phyloP scores from a whole-genome alignment of 2,329 filamentous ascomycete species.

The Aphanocladium album region DNA sequence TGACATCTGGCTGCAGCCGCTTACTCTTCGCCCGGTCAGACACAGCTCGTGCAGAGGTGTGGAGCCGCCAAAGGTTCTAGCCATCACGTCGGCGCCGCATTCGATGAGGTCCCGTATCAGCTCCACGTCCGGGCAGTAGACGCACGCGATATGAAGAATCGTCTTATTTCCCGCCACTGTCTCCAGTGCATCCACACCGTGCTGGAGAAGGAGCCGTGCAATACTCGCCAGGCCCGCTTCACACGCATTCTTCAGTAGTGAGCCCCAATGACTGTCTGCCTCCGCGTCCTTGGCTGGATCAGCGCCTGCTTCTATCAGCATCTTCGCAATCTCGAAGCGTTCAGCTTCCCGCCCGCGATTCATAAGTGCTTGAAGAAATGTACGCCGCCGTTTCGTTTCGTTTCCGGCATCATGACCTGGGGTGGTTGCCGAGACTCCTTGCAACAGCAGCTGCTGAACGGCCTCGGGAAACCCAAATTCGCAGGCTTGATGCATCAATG shows the following conservation, averaged over 20 bases:
- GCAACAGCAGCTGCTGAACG: not conserved
- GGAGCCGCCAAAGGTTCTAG: not conserved
- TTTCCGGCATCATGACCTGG: not conserved
- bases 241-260: not conserved
- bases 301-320: not conserved
- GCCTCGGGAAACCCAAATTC: not conserved
- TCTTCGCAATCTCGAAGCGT: not conserved
- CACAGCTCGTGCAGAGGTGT: not conserved
- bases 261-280: not conserved
- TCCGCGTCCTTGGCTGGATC: not conserved
- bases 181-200: not conserved
- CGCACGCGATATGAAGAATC: not conserved
- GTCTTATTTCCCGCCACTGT: not conserved
- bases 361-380: not conserved
- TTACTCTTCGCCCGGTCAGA: fast-evolving
- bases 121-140: not conserved
- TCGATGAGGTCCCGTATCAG: not conserved
- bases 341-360: not conserved
- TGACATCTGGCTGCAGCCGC: no score
- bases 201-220: not conserved
- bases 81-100: not conserved
- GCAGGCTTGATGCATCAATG: not conserved
- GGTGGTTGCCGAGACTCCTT: not conserved
- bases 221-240: not conserved
- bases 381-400: not conserved